Percentiles rank a stretch among this genome's conserved stretches.
Conservation (phyloP, 1,284 basidiomycete species). For the Heterobasidion annosum region DNA sequence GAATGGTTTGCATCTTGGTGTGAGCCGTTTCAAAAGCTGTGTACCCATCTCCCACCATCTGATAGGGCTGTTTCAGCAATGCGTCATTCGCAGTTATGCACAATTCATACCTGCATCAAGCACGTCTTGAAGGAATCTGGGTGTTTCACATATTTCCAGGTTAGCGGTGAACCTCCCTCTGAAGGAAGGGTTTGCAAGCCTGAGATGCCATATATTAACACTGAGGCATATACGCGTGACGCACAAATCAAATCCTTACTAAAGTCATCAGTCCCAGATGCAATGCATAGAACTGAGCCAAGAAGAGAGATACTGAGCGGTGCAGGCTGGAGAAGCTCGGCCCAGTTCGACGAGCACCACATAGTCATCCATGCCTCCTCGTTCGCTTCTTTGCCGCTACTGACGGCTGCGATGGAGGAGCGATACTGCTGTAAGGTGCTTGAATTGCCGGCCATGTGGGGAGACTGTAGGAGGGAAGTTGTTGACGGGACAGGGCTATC, state of each 20-base stretch:
- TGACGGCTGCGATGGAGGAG: not conserved
- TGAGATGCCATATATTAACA: not conserved
- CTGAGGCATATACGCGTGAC: not conserved
- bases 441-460: no score
- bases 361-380: slow-evolving; percentile 4
- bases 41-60: slow-evolving; percentile 4
- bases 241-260: slow-evolving; percentile 1
- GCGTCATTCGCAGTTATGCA: no score
- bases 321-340: slow-evolving; percentile 9
- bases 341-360: slow-evolving; percentile 11
- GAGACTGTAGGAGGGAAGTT: no score
- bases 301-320: slow-evolving; percentile 9
- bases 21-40: slow-evolving; percentile 8
- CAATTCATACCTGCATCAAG: slow-evolving; percentile 1
- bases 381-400: slow-evolving; percentile 2
- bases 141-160: slow-evolving; percentile 4
- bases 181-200: not conserved
- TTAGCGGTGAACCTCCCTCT: not conserved
- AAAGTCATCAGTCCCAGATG: slow-evolving; percentile 5
- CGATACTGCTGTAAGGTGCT: not conserved
- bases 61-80: not conserved
- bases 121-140: slow-evolving; percentile 4
- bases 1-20: slow-evolving; percentile 7
- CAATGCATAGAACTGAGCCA: slow-evolving; percentile 5
- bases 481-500: no score